Percentiles rank a stretch among this genome's conserved stretches.
These are phyloP conservation scores for Xylaria nigripes DNA, from an alignment of 495 filamentous ascomycete genomes.

Conservation along the genomic window DNA sequence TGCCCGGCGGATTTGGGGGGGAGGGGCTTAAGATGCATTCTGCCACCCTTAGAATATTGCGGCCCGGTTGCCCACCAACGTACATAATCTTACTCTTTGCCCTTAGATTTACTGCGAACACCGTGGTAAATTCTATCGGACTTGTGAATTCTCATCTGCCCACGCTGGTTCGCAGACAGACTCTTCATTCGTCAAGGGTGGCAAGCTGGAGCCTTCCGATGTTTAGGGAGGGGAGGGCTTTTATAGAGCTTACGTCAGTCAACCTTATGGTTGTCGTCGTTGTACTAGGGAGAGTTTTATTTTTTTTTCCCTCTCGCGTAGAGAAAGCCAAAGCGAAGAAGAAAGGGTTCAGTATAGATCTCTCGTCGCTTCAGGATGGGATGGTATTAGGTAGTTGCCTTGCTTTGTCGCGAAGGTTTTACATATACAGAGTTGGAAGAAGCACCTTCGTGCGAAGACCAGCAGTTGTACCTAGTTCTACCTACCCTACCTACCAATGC, in stretches of 20 bases:
- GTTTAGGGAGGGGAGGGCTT: background rate
- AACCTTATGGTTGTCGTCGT: background rate
- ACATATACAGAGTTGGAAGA: background rate
- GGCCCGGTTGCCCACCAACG: background rate
- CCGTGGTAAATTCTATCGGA: background rate
- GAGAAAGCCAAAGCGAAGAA: background rate
- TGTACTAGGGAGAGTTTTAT: background rate
- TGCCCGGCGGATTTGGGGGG: background rate
- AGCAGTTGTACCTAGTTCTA: no score
- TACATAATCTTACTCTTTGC: background rate
- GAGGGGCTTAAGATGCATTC: background rate
- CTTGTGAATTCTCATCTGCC: background rate
- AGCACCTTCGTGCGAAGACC: background rate
- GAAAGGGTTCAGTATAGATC: background rate
- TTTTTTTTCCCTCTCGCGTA: background rate
- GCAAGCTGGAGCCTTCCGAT: background rate
- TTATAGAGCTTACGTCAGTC: background rate
- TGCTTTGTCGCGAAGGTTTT: background rate
- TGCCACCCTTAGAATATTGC: background rate
- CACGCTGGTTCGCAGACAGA: background rate
- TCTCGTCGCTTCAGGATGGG: background rate
- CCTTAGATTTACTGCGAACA: background rate
- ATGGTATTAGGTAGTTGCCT: background rate
- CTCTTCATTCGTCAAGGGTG: background rate
- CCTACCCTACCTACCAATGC: background rate